Evolutionary conservation across 2,329 filamentous ascomycete species (phyloP), one percentile per base, ranked within the genome.

Genomic region (Fusarium lyarnte): DNA sequence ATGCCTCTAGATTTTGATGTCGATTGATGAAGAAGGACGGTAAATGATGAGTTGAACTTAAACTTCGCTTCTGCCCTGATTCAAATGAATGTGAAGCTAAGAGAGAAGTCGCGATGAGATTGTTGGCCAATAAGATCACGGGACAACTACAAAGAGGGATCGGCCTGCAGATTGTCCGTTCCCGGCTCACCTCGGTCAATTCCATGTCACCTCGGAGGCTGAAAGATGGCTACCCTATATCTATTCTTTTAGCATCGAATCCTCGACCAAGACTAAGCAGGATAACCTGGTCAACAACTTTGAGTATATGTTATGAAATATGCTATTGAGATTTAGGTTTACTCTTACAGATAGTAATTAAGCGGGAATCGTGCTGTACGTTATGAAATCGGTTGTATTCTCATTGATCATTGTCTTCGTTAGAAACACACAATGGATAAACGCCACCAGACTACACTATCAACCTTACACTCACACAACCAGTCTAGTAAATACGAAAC

Each of bases 131-230:
- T 76, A 49, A 76, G 63, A 66, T 61, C 31, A 52, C 53, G 27
- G 57, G 49, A 49, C 57, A 47, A 38, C 29, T 45, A 27, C 43
- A 12, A 23, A 29, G 57, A 60, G 33, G 14, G 43, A 57, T 58
- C 68, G 74, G 74, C 53, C 29, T 53, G 54, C 57, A 68, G 69
- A 76, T 76, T 76, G 67, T 76, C 74, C 74, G 74, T 57, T 70
- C 60, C 74, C 74, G 70, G 55, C 23, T 49, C 21, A 52, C 53
- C 45, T 29, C 17, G 25, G 6, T n/a, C n/a, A n/a, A n/a, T n/a
- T n/a, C n/a, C n/a, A n/a, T n/a, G n/a, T 49, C 21, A 52, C 53
- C 45, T 29, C 17, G 25, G 6, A n/a, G 13, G 35, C 10, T 33
- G 7, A 47, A 25, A 3, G n/a, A 1, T 7, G 11, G 17, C 25